Evolutionary conservation across 495 filamentous ascomycete genomes (phyloP).

Genomic region (Podospora conica): DNA sequence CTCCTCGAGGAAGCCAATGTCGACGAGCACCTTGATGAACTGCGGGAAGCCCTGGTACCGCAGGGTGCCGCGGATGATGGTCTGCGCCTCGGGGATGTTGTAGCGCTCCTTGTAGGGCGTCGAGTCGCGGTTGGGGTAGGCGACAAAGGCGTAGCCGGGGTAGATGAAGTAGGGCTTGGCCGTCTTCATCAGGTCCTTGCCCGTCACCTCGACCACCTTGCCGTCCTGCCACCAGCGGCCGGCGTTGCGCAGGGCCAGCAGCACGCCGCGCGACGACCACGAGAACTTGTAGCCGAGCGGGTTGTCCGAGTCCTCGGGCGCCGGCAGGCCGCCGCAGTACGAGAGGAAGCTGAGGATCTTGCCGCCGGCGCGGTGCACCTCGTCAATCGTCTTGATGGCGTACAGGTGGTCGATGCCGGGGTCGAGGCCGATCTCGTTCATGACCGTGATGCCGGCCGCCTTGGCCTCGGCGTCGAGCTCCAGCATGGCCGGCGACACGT

Average conservation of each 20-base stretch:
- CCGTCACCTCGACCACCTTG: slow-evolving; percentile 54
- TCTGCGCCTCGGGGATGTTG: slow-evolving; percentile 79
- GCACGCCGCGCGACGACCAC: slow-evolving; percentile 73
- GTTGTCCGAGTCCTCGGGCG: slow-evolving; percentile 77
- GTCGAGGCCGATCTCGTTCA: slow-evolving; percentile 90
- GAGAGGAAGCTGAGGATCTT: slow-evolving; percentile 78
- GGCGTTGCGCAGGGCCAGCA: slow-evolving; percentile 79
- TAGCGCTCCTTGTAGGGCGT: slow-evolving; percentile 82
- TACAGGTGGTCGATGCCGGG: slow-evolving; percentile 71
- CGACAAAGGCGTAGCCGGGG: slow-evolving; percentile 80
- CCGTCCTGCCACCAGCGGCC: slow-evolving; percentile 80
- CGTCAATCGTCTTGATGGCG: slow-evolving; percentile 82
- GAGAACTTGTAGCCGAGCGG: slow-evolving; percentile 96
- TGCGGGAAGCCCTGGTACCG: slow-evolving; percentile 83
- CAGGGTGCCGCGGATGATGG: slow-evolving; percentile 66
- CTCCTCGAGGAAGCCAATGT: slow-evolving; percentile 77
- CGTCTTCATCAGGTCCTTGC: slow-evolving; percentile 69
- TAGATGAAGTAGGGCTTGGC: slow-evolving; percentile 92
- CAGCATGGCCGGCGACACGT: slow-evolving; percentile 87
- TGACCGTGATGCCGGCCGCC: slow-evolving; percentile 90
- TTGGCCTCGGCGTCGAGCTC: slow-evolving; percentile 79
- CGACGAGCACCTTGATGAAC: slow-evolving; percentile 78
- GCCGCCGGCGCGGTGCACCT: slow-evolving; percentile 76
- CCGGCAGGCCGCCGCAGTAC: slow-evolving; percentile 72
- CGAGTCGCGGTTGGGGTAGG: slow-evolving; percentile 90